Conservation (phyloP, 805 yeast species). For the Candida sphagnicola region DNA sequence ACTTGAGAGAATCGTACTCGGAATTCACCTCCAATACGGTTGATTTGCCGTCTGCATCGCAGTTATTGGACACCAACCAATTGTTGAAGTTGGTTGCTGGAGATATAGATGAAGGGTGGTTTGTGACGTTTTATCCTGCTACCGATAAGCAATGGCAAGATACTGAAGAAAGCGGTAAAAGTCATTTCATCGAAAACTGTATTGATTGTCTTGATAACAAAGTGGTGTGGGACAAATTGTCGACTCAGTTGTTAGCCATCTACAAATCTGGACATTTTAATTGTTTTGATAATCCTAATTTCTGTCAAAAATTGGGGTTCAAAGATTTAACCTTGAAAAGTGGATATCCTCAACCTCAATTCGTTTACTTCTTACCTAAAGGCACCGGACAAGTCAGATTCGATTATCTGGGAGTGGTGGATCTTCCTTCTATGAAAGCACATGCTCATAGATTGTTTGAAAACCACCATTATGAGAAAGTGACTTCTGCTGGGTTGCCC, state of each 20-base stretch:
- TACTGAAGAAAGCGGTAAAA: slow-evolving; percentile 26
- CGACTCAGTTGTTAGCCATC: slow-evolving; percentile 41
- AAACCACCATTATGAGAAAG: slow-evolving; percentile 38
- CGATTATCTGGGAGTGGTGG: slow-evolving; percentile 37
- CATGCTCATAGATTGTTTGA: slow-evolving; percentile 48
- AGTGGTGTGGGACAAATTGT: slow-evolving; percentile 54
- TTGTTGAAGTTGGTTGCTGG: slow-evolving; percentile 52
- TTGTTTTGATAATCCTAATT: slow-evolving; percentile 46
- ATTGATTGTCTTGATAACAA: slow-evolving; percentile 49
- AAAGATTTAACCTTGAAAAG: slow-evolving; percentile 20
- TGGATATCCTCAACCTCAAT: slow-evolving; percentile 29
- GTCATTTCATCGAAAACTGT: slow-evolving; percentile 37
- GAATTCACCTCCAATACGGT: slow-evolving; percentile 39
- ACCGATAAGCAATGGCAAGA: slow-evolving; percentile 36
- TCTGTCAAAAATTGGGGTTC: slow-evolving; percentile 54
- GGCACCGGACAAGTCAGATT: slow-evolving; percentile 44
- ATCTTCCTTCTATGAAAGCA: slow-evolving; percentile 25
- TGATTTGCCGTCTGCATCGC: slow-evolving; percentile 40
- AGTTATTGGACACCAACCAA: slow-evolving; percentile 33
- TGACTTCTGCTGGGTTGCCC: slow-evolving; percentile 24
- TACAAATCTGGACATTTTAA: slow-evolving; percentile 54
- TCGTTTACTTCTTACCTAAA: slow-evolving; percentile 52
- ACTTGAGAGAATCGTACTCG: slow-evolving; percentile 50
- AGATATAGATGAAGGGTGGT: slow-evolving; percentile 42
- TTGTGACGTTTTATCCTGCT: slow-evolving; percentile 68